Percentiles rank a stretch among this genome's conserved stretches.
Conservation (phyloP, 129 eudicot species). For the Cynara cardunculus region DNA sequence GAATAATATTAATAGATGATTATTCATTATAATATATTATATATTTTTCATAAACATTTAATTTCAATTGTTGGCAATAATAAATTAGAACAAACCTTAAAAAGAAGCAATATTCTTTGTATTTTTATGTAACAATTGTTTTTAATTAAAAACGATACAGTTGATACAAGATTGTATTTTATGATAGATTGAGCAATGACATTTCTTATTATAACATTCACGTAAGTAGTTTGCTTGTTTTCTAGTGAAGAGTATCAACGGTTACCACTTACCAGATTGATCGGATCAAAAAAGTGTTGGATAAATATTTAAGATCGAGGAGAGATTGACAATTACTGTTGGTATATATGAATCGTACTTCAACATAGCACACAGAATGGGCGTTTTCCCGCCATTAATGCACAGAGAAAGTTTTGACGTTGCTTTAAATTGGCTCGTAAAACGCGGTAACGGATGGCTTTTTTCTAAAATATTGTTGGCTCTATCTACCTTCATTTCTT, state of each 20-base stretch:
- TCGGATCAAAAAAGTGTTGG: not conserved
- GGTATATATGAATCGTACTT: not conserved
- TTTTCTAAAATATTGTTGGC: not conserved
- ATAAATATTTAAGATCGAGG: not conserved
- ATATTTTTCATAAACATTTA: not conserved
- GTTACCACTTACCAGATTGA: not conserved
- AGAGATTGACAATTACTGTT: not conserved
- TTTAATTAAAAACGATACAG: not conserved
- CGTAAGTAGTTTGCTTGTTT: not conserved
- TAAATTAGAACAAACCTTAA: not conserved
- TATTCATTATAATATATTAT: too few species aligned
- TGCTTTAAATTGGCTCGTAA: not conserved
- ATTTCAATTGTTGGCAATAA: not conserved
- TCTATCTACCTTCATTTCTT: not conserved
- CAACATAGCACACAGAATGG: not conserved
- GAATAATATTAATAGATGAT: not conserved
- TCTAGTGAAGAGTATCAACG: not conserved
- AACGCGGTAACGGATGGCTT: not conserved
- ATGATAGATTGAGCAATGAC: not conserved
- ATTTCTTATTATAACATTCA: not conserved
- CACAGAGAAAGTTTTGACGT: not conserved
- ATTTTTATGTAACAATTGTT: not conserved
- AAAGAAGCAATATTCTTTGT: not conserved
- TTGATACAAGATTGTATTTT: not conserved
- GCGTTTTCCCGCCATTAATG: slow-evolving; percentile 6